Evolutionary conservation across 148 eudicot genomes (phyloP), one percentile per base, ranked within the genome.

Genomic region (Pouteria glomerata): DNA sequence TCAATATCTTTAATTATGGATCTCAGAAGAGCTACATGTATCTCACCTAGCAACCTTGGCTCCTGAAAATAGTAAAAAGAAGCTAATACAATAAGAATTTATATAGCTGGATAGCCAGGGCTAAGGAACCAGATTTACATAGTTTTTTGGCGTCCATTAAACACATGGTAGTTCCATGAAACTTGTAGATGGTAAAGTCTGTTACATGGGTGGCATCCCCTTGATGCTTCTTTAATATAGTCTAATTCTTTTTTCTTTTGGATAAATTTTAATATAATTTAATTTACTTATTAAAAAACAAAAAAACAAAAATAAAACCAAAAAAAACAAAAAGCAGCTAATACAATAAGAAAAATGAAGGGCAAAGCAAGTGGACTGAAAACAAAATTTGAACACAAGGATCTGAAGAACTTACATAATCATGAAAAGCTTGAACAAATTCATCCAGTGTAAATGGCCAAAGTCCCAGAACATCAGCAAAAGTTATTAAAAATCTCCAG

Each of bases 391-490:
- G 16, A 62, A 44, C 59, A 56, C 31, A 55, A 48, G 60, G 52
- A 66, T 30, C 35, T 6, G 5, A 45, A 44, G 63, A 80, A 74
- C 93, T 87, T 82, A 94, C 98, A 80, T 83, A 85, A 85, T 89
- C 97, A 78, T 94, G 98, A 69, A 94, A 88, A 69, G 97, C 91
- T 82, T 88, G 96, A 56, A 87, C 80, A 79, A 94, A 89, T 84
- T 94, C 98, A 70, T 91, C 98, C 76, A 94, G 76, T 31, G 98
- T 94, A 76, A 91, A 94, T 23, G 98, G 98, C 98, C 98, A 91
- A 68, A 94, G 82, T 50, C 91, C 91, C 72, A 94, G 85, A 79
- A 88, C 90, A 79, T 94, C 98, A 45, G 96, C 83, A 68, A 94
- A 94, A 34, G 93, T 85, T 57, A 91, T 86, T 60, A 87, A 74